phyloP scores from a whole-genome alignment of 371 early-diverging fungal genomes.

The Batrachochytrium dendrobatidis region DNA sequence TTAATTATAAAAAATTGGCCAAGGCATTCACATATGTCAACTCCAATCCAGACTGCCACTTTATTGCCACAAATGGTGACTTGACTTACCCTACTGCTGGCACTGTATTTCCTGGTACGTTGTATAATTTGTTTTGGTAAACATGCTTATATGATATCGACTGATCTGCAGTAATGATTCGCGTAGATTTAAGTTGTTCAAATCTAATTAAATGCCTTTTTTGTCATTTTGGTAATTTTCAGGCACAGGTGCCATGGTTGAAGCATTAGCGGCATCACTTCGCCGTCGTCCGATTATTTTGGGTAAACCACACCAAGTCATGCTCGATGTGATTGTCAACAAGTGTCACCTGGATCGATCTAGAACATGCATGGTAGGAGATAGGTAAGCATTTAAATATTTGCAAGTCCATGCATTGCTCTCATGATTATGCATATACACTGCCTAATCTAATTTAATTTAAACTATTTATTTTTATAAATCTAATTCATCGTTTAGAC shows the following conservation, averaged over 20 bases:
- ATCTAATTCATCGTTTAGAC: constrained; percentile 16
- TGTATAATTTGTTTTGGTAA: neutral
- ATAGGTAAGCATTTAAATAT: constrained; percentile 47
- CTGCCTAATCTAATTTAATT: neutral
- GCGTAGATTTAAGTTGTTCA: neutral
- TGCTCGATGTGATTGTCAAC: constrained; percentile 82
- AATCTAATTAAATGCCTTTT: constrained; percentile 3
- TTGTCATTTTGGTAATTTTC: constrained; percentile 6
- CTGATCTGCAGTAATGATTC: constrained; percentile 3
- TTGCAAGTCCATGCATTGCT: too few relatives aligned
- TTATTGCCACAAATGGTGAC: constrained; percentile 92
- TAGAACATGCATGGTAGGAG: constrained; percentile 94
- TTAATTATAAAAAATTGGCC: constrained; percentile 85
- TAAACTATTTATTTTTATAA: constrained; percentile 5
- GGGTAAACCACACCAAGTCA: constrained; percentile 88
- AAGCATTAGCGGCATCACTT: constrained; percentile 64
- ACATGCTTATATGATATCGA: neutral
- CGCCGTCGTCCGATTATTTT: constrained; percentile 71
- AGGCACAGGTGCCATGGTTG: constrained; percentile 79
- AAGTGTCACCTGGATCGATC: constrained; percentile 66
- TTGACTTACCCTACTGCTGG: constrained; percentile 78
- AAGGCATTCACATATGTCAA: constrained; percentile 80
- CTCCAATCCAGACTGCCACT: constrained; percentile 61
- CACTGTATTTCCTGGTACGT: constrained; percentile 63
- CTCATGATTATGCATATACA: neutral